Base-by-base conservation (phyloP, 2,329 filamentous ascomycete species). In the Dothideomycetes sp. region DNA sequence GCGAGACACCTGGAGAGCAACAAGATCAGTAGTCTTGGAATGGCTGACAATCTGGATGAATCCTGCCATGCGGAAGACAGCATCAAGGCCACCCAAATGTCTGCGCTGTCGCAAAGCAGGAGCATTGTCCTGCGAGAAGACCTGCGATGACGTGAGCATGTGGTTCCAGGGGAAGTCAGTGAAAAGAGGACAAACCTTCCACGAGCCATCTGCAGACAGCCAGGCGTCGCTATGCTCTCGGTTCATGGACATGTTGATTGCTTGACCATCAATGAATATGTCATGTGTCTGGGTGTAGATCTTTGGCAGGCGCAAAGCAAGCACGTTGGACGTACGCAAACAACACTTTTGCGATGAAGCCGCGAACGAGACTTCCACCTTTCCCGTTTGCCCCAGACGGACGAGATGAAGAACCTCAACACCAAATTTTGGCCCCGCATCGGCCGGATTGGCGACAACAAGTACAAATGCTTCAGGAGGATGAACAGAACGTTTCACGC, bases 1-100 rank as follows among this genome's bases (percentile, higher is more conserved):
- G 22, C 71, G 67, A 18, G 73, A 71, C 28, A 74, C 63, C 47
- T 77, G 73, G 4, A 75, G 50, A 1, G 72, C 71, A 29, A 69
- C 49, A 11, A 57, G 45, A n/a, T 49, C 28, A 15, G 51, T 59
- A 40, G 49, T 41, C 34, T 54, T 56, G 45, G 47, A 47, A 25
- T 37, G 57, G 47, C 44, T 49, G 39, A 56, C 51, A 27, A 76
- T 68, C 2, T 56, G 53, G 42, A 76, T 69, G 2, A 53, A 49
- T 8, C 66, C 68, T 15, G 53, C 50, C 1, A 66, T 68, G 39
- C 69, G 65, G 18, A 78, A 54, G 20, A 78, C 67, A 11, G 73
- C 66, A 45, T 73, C 68, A 52, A 76, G 62, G 15, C 64, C 56
- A 3, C 74, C 74, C 8, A 71, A 53, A 49, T 78, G 73, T 23